Evolutionary conservation across 441 rosid genomes (phyloP).

Genomic region (Euphorbia corollata): DNA sequence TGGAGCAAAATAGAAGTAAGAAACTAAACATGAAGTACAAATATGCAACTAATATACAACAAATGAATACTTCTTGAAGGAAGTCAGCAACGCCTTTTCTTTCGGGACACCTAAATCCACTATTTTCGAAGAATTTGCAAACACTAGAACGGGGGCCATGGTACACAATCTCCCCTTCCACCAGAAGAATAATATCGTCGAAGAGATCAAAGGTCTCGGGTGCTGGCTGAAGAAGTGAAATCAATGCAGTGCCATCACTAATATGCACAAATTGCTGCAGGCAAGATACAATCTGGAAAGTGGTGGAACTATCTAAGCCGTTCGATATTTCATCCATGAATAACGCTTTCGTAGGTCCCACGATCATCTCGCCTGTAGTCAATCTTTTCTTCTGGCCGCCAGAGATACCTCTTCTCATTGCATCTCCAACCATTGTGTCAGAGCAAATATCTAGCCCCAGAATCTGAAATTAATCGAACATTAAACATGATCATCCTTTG

Average conservation of each 20-base stretch:
- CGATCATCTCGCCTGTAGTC: conserved; percentile 48
- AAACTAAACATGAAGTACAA: neutral
- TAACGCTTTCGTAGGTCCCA: conserved; percentile 34
- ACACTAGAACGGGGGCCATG: conserved; percentile 31
- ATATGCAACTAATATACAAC: neutral
- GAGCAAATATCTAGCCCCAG: conserved; percentile 53
- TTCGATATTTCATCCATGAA: conserved; percentile 46
- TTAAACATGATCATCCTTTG: neutral
- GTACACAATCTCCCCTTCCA: conserved; percentile 36
- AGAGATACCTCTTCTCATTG: conserved; percentile 54
- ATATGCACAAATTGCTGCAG: conserved; percentile 34
- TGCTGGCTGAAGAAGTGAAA: conserved; percentile 39
- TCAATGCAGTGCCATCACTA: conserved; percentile 31
- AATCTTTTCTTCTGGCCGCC: conserved; percentile 59
- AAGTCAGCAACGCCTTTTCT: conserved; percentile 45
- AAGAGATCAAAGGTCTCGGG: conserved; percentile 39
- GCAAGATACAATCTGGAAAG: conserved; percentile 34
- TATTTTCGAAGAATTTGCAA: conserved; percentile 31
- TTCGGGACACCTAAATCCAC: conserved; percentile 34
- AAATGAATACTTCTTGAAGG: conserved; percentile 31
- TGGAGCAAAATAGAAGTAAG: conserved; percentile 13
- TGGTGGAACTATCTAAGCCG: conserved; percentile 40
- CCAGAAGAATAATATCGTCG: conserved; percentile 35
- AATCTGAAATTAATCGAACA: conserved; percentile 30
- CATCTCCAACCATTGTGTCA: conserved; percentile 47